phyloP scores from a whole-genome alignment of 495 filamentous ascomycete genomes.

The Chaetomium fimeti region DNA sequence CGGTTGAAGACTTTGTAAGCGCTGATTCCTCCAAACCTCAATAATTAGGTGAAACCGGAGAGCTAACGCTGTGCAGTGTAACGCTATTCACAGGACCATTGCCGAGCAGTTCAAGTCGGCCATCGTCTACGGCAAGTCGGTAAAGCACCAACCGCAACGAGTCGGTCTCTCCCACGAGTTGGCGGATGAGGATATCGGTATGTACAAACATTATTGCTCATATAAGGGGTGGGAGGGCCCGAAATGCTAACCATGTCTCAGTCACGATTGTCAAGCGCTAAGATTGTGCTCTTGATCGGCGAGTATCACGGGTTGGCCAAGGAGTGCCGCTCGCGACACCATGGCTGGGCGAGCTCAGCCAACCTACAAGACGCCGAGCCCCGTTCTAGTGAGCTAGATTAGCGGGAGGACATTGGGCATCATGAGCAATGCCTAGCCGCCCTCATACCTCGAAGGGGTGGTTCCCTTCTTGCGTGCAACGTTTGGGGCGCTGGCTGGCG shows the following conservation, averaged over 20 bases:
- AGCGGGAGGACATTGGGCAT: background rate
- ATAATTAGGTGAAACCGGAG: background rate
- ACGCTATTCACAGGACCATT: slow-evolving; percentile 93
- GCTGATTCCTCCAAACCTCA: slow-evolving; percentile 10
- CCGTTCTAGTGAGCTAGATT: background rate
- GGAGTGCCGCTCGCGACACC: background rate
- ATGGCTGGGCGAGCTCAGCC: background rate
- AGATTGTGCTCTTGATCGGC: slow-evolving; percentile 27
- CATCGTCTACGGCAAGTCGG: slow-evolving; percentile 94
- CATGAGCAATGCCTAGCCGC: background rate
- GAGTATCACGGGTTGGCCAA: background rate
- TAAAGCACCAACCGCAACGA: slow-evolving; percentile 97
- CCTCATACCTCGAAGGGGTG: background rate
- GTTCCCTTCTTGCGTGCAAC: background rate
- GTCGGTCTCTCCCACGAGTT: slow-evolving; percentile 91
- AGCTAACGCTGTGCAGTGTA: slow-evolving; percentile 63
- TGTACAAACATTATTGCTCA: slow-evolving; percentile 35
- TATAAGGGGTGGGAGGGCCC: background rate
- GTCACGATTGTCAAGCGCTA: slow-evolving; percentile 95
- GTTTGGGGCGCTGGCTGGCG: background rate
- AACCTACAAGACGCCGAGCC: slow-evolving; percentile 17
- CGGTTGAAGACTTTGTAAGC: slow-evolving; percentile 95
- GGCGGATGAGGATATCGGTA: slow-evolving; percentile 96
- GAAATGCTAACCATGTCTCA: slow-evolving; percentile 43
- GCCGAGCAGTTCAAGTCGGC: slow-evolving; percentile 93